A percentile compares a stretch with the other conserved stretches of the same genome.
Conservation (phyloP, 1,284 basidiomycete genomes). For the Neonothopanus nambi region DNA sequence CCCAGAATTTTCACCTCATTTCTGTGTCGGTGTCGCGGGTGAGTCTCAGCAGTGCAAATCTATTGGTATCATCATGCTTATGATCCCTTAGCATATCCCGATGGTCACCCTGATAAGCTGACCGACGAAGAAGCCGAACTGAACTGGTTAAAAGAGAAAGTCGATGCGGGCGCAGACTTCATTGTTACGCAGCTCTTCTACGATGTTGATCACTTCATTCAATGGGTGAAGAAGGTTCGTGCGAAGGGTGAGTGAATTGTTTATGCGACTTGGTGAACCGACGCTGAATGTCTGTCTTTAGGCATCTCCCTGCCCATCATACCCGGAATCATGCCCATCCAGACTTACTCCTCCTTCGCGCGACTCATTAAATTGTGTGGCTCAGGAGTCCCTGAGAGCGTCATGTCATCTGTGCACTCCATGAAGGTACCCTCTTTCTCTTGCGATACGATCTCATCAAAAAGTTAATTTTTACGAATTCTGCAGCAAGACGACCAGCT, state of each 20-base stretch:
- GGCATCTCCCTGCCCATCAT: slow-evolving; percentile 92
- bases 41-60: slow-evolving; percentile 8
- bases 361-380: slow-evolving; percentile 90
- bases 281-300: slow-evolving; percentile 27
- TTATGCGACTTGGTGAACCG: neutral
- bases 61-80: neutral
- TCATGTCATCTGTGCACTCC: slow-evolving; percentile 73
- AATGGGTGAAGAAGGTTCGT: slow-evolving; percentile 77
- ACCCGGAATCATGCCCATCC: slow-evolving; percentile 97
- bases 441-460: slow-evolving; percentile 17
- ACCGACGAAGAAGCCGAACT: slow-evolving; percentile 73
- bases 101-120: slow-evolving; percentile 80
- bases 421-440: slow-evolving; percentile 61
- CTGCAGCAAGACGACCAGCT: slow-evolving; percentile 84
- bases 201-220: slow-evolving; percentile 83
- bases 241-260: slow-evolving; percentile 56
- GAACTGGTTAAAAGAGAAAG: slow-evolving; percentile 80
- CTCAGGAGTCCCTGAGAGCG: slow-evolving; percentile 70
- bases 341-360: slow-evolving; percentile 92
- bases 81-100: slow-evolving; percentile 74
- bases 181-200: slow-evolving; percentile 99
- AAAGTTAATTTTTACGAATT: slow-evolving; percentile 14
- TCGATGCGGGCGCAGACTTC: slow-evolving; percentile 94
- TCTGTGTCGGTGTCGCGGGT: slow-evolving; percentile 93
- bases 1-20: slow-evolving; percentile 80